Base-by-base conservation (phyloP, 305 asterid species). In the Fraxinus nigra region DNA sequence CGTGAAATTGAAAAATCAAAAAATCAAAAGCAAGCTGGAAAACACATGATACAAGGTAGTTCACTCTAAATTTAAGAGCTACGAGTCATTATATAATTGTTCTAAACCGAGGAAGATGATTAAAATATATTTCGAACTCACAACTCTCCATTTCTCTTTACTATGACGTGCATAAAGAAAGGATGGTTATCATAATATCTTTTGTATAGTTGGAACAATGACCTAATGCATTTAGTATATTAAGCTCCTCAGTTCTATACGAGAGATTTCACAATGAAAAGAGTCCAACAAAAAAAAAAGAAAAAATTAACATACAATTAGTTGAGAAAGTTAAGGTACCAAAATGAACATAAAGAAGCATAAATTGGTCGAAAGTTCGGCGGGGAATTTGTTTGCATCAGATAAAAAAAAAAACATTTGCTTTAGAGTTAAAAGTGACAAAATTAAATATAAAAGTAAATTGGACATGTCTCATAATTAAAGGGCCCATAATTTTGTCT, bases 401-500 rank as follows among this genome's bases (percentile, higher is more conserved):
- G 74, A 28, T 35, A 10, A 65, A 69, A 75, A 78, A 78, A 32
- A 32, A 5, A 40, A 40, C 0, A 69, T 79, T 82, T 69, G 76
- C 33, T 76, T 72, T 67, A 67, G 33, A 24, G 33, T 22, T 11
- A 28, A 67, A 28, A 13, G 74, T 67, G 1, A 28, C 72, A 63
- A 22, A 24, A 24, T 22, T 7, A 63, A 63, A 63, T 7, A 0
- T 38, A 22, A 46, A 43, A 16, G 35, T 30, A n/a, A 9, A 54
- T 24, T 7, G 76, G 56, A 16, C 30, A 10, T 34, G 75, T 75
- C 74, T 86, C 82, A 86, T 86, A 18, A 84, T 86, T 72, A 43
- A 34, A 76, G 85, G 78, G 18, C 35, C n/a, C 10, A 38, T 18
- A 69, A n/a, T 79, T 72, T 72, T 73, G 89, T 77, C 87, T 75